A percentile compares a stretch with the other conserved stretches of the same genome.
These are phyloP conservation scores for Pseudoscleropodium purum DNA, from an alignment of 225 moss, liverwort and hornwort species.

Conservation along the genomic window DNA sequence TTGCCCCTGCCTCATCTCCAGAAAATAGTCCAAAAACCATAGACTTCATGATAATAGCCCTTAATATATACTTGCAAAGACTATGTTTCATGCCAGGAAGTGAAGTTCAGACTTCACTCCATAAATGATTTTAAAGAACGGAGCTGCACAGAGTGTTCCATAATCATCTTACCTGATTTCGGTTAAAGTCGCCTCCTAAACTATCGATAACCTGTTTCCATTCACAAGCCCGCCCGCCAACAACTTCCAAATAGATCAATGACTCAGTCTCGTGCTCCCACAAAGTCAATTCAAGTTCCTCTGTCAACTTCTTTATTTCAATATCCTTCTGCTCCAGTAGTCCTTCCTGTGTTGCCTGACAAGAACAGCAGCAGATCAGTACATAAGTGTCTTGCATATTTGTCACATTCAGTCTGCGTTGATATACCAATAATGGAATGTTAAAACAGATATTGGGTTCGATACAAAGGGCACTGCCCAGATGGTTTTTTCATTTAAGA, in stretches of 20 bases:
- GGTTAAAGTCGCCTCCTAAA: slow-evolving; percentile 19
- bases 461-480: not conserved
- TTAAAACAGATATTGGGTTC: not conserved
- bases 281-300: slow-evolving; percentile 30
- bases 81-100: not conserved
- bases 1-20: not conserved
- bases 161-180: slow-evolving; percentile 20
- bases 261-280: slow-evolving; percentile 41
- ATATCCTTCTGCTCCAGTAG: slow-evolving; percentile 27
- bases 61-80: not conserved
- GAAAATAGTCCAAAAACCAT: not conserved
- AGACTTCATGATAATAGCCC: not conserved
- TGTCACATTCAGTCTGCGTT: not conserved
- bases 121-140: not conserved
- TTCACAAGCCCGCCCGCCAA: slow-evolving; percentile 32
- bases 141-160: not conserved
- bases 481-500: not conserved
- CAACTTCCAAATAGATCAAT: slow-evolving; percentile 38
- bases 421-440: not conserved
- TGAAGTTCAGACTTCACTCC: not conserved
- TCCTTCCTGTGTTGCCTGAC: slow-evolving; percentile 24
- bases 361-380: not conserved
- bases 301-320: slow-evolving; percentile 30
- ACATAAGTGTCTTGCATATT: not conserved
- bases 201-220: slow-evolving; percentile 30